These are phyloP conservation scores for Carex arenaria DNA, from an alignment of 202 grass and related monocot species.

Conservation along the genomic window DNA sequence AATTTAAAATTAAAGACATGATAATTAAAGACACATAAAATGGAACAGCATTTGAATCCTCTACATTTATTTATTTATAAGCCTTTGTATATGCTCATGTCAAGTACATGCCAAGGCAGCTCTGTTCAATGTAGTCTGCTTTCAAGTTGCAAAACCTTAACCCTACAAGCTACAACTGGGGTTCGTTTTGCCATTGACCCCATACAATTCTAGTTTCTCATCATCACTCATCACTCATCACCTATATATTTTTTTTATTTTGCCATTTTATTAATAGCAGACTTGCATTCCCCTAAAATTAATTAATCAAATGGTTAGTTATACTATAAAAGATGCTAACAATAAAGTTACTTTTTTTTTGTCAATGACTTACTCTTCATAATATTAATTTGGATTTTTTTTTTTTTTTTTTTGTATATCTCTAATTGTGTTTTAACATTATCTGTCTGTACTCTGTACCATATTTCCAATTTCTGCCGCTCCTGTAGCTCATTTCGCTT, in stretches of 20 bases:
- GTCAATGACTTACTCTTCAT: not conserved
- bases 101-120: too few species aligned
- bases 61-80: too few species aligned
- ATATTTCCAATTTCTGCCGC: not conserved
- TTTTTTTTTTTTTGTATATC: not conserved
- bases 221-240: not conserved
- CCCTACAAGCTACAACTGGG: too few species aligned
- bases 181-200: too few species aligned
- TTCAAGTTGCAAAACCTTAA: too few species aligned
- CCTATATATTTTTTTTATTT: not conserved
- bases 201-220: not conserved
- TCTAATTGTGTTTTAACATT: conserved; percentile 4
- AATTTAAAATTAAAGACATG: too few species aligned
- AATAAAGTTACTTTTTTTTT: not conserved
- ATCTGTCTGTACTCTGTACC: not conserved
- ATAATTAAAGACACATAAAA: too few species aligned
- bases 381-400: not conserved
- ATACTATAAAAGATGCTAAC: not conserved
- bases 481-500: not conserved
- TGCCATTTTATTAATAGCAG: not conserved
- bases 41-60: too few species aligned
- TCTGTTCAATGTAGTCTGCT: too few species aligned
- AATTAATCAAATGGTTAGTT: not conserved
- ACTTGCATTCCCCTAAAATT: not conserved
- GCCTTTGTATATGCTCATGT: not conserved